phyloP scores from a whole-genome alignment of 1,284 basidiomycete genomes.

The Tilletia caries region DNA sequence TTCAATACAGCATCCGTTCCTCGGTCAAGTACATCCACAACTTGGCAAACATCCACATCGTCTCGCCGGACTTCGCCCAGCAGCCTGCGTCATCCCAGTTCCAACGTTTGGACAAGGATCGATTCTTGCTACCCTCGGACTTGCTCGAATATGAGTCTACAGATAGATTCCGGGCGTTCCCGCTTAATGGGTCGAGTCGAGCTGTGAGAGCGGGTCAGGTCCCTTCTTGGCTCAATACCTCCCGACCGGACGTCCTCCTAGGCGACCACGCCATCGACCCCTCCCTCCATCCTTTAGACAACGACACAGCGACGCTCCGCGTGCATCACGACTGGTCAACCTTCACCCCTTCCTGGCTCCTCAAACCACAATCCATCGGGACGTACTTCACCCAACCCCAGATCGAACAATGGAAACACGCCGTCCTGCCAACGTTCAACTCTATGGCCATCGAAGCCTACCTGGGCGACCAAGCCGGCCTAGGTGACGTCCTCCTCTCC shows the following conservation, averaged over 20 bases:
- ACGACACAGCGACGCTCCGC: slow-evolving; percentile 14
- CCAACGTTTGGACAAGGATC: background rate
- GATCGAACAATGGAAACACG: slow-evolving; percentile 24
- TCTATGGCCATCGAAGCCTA: slow-evolving; percentile 37
- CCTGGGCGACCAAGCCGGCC: slow-evolving; percentile 28
- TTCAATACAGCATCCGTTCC: slow-evolving; percentile 30
- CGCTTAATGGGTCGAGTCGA: background rate
- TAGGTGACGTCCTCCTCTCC: slow-evolving; percentile 30
- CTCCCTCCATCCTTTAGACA: background rate
- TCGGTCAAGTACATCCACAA: slow-evolving; percentile 22
- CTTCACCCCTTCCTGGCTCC: slow-evolving; percentile 28
- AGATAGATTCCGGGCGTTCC: background rate
- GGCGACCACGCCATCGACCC: slow-evolving; percentile 21
- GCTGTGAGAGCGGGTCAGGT: slow-evolving; percentile 31
- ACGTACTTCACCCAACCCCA: background rate
- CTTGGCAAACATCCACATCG: slow-evolving; percentile 30
- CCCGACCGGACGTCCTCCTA: slow-evolving; percentile 15
- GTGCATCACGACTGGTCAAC: slow-evolving; percentile 41
- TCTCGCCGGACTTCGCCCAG: slow-evolving; percentile 35
- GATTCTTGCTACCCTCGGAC: background rate
- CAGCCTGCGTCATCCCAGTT: slow-evolving; percentile 12
- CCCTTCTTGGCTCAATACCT: slow-evolving; percentile 28
- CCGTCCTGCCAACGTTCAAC: slow-evolving; percentile 40
- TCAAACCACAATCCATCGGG: background rate
- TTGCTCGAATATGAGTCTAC: background rate